These are phyloP conservation scores for Irpex sp. DNA, from an alignment of 1,284 basidiomycete species.

Conservation along the genomic window DNA sequence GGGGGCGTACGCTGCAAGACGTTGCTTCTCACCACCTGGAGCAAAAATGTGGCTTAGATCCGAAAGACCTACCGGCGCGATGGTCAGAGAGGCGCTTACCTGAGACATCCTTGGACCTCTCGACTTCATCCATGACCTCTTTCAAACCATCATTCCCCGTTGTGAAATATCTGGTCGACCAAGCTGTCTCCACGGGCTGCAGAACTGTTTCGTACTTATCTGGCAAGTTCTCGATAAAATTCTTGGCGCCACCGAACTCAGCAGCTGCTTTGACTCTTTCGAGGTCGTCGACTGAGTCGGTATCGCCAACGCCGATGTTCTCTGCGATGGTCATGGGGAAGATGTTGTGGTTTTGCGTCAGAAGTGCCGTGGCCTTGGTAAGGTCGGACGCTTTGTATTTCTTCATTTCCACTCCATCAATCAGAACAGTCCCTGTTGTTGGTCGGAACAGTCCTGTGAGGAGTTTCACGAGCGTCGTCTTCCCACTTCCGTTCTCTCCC, in stretches of 20 bases:
- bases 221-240: conserved; percentile 52
- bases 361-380: conserved; percentile 54
- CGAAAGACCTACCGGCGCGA: not conserved
- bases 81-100: not conserved
- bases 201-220: conserved; percentile 49
- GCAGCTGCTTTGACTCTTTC: conserved; percentile 57
- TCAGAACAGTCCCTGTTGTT: conserved; percentile 55
- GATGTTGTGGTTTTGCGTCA: conserved; percentile 70
- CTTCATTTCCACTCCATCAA: conserved; percentile 55
- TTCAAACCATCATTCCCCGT: not conserved
- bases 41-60: not conserved
- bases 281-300: conserved; percentile 39
- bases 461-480: conserved; percentile 69
- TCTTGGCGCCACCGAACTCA: conserved; percentile 56
- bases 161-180: not conserved
- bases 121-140: not conserved
- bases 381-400: conserved; percentile 44
- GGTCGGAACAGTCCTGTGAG: conserved; percentile 64
- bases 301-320: conserved; percentile 65
- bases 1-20: conserved; percentile 4
- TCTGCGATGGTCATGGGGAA: conserved; percentile 66
- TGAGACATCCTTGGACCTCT: not conserved
- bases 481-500: conserved; percentile 67
- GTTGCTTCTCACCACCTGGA: conserved; percentile 5
- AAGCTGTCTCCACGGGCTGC: not conserved